phyloP scores from a whole-genome alignment of 495 filamentous ascomycete species.

The Aspergillus biplanus region DNA sequence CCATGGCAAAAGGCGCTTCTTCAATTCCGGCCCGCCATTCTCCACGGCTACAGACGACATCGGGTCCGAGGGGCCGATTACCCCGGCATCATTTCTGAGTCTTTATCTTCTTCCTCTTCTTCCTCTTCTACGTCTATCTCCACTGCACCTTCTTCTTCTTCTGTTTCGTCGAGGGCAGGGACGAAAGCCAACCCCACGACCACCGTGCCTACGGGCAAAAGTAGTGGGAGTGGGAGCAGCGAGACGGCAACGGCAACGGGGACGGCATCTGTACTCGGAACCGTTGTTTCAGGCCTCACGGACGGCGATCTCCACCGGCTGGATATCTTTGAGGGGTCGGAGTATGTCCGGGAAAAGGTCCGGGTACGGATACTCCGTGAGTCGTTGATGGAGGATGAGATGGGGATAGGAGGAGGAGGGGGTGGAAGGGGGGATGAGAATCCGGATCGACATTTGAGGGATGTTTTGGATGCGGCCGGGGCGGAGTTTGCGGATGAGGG shows the following conservation, averaged over 20 bases:
- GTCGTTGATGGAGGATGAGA: conserved; percentile 27
- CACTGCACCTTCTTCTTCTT: background rate
- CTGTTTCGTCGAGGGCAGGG: background rate
- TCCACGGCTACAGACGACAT: conserved; percentile 72
- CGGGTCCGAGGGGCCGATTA: conserved; percentile 73
- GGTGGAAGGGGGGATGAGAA: conserved; percentile 11
- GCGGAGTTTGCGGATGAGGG: conserved; percentile 35
- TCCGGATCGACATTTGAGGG: conserved; percentile 28
- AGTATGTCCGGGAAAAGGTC: conserved; percentile 70
- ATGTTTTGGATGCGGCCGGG: conserved; percentile 38
- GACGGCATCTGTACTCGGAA: conserved; percentile 68
- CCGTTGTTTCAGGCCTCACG: conserved; percentile 77
- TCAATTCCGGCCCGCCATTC: conserved; percentile 71
- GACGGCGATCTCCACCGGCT: conserved; percentile 74
- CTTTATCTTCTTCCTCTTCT: background rate
- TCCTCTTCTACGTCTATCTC: background rate
- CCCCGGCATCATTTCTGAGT: conserved; percentile 70
- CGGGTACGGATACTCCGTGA: conserved; percentile 57
- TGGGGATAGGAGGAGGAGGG: conserved; percentile 18
- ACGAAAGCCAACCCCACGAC: background rate
- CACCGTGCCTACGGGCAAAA: background rate
- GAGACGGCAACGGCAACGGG: background rate
- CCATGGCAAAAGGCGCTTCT: conserved; percentile 58
- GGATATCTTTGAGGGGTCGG: conserved; percentile 78
- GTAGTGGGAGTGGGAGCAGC: background rate